These are phyloP conservation scores for Fusarium kyushuense DNA, from an alignment of 2,329 filamentous ascomycete species.

Conservation along the genomic window DNA sequence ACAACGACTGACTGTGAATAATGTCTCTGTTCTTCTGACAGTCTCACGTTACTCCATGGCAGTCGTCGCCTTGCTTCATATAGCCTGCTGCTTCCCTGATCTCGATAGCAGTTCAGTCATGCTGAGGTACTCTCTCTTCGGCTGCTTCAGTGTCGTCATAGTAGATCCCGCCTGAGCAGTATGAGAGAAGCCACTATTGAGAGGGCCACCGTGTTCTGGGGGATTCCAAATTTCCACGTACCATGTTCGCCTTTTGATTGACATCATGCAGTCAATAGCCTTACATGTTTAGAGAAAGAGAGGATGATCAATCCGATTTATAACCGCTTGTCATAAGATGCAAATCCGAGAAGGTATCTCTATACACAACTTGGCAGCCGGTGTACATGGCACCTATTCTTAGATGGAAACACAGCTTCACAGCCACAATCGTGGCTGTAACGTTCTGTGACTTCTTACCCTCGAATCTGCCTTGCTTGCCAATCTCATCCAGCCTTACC, in stretches of 20 bases:
- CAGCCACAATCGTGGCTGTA: constrained; percentile 36
- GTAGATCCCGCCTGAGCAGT: constrained; percentile 35
- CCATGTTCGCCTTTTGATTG: constrained; percentile 21
- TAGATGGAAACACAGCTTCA: constrained; percentile 11
- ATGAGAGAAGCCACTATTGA: constrained; percentile 7
- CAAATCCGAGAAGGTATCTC: neutral
- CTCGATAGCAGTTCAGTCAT: constrained; percentile 29
- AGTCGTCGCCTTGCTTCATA: constrained; percentile 14
- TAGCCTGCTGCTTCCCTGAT: constrained; percentile 14
- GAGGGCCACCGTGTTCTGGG: constrained; percentile 2
- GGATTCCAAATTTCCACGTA: neutral
- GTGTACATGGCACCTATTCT: constrained; percentile 24
- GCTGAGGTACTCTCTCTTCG: constrained; percentile 22
- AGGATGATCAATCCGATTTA: constrained; percentile 6
- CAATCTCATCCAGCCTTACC: constrained; percentile 36
- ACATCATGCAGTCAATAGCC: constrained; percentile 26
- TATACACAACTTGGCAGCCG: constrained; percentile 5
- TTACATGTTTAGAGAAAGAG: neutral
- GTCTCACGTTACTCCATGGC: constrained; percentile 36
- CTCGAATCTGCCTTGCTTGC: constrained; percentile 34
- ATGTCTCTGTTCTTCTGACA: constrained; percentile 40
- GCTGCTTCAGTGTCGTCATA: constrained; percentile 37
- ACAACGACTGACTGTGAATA: constrained; percentile 25
- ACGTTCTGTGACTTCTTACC: constrained; percentile 9
- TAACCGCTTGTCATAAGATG: constrained; percentile 1